These are phyloP conservation scores for Neonectria punicea DNA, from an alignment of 2,329 filamentous ascomycete genomes.

Conservation along the genomic window DNA sequence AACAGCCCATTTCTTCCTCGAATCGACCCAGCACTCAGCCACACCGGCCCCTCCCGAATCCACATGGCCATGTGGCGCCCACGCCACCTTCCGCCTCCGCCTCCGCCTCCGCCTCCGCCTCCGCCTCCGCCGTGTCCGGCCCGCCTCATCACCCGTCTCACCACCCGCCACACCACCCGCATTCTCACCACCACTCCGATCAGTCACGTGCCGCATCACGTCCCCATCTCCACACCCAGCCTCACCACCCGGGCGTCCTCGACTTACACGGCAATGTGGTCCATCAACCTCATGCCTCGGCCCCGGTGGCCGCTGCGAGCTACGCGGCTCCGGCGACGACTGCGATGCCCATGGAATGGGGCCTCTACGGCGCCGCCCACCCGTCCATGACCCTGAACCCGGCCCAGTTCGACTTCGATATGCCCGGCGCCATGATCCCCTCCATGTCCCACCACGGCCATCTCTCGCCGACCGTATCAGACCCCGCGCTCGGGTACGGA, in stretches of 20 bases:
- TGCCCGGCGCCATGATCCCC: conserved; percentile 34
- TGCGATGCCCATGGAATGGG: conserved; percentile 40
- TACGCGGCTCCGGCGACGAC: conserved; percentile 28
- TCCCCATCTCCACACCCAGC: conserved; percentile 20
- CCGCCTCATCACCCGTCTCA: conserved; percentile 1
- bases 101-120: not conserved
- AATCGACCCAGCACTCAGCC: conserved; percentile 43
- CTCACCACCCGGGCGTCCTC: conserved; percentile 17
- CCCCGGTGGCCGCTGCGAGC: conserved; percentile 21
- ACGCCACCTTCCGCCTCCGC: conserved; percentile 20
- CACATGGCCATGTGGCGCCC: conserved; percentile 4
- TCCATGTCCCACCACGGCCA: conserved; percentile 34
- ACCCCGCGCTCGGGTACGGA: conserved; percentile 34
- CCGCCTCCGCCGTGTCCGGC: not conserved
- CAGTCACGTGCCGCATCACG: conserved; percentile 38
- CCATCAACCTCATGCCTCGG: conserved; percentile 31
- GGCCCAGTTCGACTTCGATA: conserved; percentile 38
- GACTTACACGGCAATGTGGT: conserved; percentile 25
- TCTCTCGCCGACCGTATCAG: conserved; percentile 29
- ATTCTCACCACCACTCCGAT: not conserved
- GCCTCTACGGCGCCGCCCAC: conserved; percentile 33
- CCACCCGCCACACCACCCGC: not conserved
- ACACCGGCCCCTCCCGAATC: conserved; percentile 35
- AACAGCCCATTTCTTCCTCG: conserved; percentile 44
- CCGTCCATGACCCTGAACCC: conserved; percentile 30